phyloP scores from a whole-genome alignment of 2,329 filamentous ascomycete genomes.

The Alternaria brassicae region DNA sequence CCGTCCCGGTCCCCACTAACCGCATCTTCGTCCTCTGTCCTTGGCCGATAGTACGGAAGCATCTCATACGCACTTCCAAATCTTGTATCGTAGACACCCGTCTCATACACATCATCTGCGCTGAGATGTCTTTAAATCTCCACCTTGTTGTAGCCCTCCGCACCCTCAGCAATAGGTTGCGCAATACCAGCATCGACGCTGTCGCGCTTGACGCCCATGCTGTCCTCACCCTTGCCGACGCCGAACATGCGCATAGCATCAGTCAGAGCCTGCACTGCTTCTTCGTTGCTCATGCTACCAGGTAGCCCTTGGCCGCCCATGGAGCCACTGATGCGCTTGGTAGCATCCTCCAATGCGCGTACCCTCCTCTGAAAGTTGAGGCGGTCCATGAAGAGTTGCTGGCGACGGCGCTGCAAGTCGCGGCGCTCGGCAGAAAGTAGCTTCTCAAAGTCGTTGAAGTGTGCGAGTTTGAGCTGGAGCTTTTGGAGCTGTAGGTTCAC shows the following conservation, averaged over 20 bases:
- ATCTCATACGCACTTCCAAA: neutral
- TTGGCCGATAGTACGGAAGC: neutral
- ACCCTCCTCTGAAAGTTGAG: constrained; percentile 89
- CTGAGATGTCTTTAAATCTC: constrained; percentile 37
- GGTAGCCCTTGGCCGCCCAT: constrained; percentile 43
- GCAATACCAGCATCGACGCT: constrained; percentile 36
- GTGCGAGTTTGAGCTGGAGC: constrained; percentile 91
- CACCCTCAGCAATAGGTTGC: constrained; percentile 42
- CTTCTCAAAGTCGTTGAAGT: constrained; percentile 95
- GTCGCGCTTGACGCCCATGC: constrained; percentile 41
- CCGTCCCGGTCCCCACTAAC: neutral
- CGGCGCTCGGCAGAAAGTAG: constrained; percentile 90
- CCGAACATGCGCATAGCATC: constrained; percentile 46
- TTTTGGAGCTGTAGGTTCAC: constrained; percentile 96
- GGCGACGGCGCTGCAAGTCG: constrained; percentile 88
- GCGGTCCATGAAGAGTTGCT: constrained; percentile 92
- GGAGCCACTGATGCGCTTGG: constrained; percentile 58
- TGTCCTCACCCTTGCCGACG: constrained; percentile 48
- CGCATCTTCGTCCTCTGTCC: neutral
- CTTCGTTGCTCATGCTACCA: constrained; percentile 42
- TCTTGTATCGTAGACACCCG: neutral
- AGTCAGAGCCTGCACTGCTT: constrained; percentile 43
- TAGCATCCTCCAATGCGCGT: constrained; percentile 77
- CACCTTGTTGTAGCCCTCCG: constrained; percentile 43
- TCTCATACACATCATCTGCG: neutral